Conservation (phyloP, 2,329 filamentous ascomycete genomes). For the Xylaria sp. region DNA sequence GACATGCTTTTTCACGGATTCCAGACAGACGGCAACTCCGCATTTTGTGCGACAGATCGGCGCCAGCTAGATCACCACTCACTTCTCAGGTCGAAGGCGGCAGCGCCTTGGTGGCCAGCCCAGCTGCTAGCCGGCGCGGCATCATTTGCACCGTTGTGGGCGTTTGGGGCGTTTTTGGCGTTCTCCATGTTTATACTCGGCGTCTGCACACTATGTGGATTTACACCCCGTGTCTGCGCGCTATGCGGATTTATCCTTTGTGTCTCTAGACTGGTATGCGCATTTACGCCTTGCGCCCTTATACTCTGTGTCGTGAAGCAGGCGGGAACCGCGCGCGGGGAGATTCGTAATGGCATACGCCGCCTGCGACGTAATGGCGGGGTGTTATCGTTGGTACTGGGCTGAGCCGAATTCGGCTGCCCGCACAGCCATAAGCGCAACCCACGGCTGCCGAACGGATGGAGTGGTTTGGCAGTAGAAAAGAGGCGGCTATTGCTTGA, state of each 20-base stretch:
- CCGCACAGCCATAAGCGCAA: neutral
- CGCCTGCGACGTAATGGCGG: neutral
- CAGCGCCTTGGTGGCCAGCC: constrained; percentile 40
- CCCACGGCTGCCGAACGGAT: neutral
- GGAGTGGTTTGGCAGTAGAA: neutral
- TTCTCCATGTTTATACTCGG: neutral
- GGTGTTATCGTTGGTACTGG: neutral
- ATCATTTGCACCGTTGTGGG: neutral
- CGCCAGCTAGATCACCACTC: constrained; percentile 14
- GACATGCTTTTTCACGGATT: neutral
- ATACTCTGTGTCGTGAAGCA: neutral
- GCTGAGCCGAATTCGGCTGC: constrained; percentile 8
- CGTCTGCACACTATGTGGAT: no score
- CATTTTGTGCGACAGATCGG: neutral
- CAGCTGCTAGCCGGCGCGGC: constrained; percentile 35
- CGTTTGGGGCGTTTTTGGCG: no score
- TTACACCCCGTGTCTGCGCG: no score
- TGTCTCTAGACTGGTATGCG: no score
- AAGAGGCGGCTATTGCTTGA: neutral
- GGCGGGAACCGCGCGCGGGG: neutral
- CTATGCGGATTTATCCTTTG: no score
- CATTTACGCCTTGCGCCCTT: no score
- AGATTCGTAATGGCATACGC: neutral
- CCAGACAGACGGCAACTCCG: neutral
- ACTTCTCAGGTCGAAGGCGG: constrained; percentile 43